Base-by-base conservation (phyloP, 23 red algal species). In the Pyropia yezoensis region DNA sequence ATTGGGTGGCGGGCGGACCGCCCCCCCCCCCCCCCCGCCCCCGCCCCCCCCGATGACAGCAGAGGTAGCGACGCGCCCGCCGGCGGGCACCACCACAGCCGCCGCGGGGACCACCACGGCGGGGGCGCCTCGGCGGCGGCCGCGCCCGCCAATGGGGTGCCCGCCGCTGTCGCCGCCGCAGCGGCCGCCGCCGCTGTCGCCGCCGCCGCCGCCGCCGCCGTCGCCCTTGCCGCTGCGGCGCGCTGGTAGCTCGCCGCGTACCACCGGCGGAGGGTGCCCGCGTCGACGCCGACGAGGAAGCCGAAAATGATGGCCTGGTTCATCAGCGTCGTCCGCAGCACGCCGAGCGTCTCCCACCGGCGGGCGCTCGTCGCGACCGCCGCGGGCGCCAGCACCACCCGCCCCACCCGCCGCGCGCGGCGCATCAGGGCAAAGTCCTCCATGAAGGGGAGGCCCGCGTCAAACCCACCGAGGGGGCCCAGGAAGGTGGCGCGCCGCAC, bases 251-350 rank as follows among this genome's bases (percentile, higher is more conserved):
- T 47, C 7, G 39, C 11, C 39, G 39, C 39, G 62, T 94, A 94
- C 79, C 79, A 85, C 0, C 15, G 22, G n/a, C 59, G 33, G 17
- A 94, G 73, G 14, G 29, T 53, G 18, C 49, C 17, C 23, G 57
- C 54, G 17, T 26, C 29, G 21, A 85, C 52, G 25, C 79, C 79
- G 5, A 89, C 9, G 18, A 66, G 52, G 50, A 80, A 78, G 28
- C 65, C 79, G 3, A 66, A 27, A 58, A 96, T 15, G 47, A 96
- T 77, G 6, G 76, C 54, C 66, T 96, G 91, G 77, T 96, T 96
- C n/a, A 96, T 28, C 18, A 89, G 30, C 30, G 83, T 83, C n/a
- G 91, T 89, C 27, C 66, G 73, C 47, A 73, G 33, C 21, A 96
- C 83, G 25, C 91, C 91, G 8, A 87, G 50, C 9, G 60, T 49